Conservation (phyloP, 352 stramenopile genomes). For the Globisporangium middletonii region DNA sequence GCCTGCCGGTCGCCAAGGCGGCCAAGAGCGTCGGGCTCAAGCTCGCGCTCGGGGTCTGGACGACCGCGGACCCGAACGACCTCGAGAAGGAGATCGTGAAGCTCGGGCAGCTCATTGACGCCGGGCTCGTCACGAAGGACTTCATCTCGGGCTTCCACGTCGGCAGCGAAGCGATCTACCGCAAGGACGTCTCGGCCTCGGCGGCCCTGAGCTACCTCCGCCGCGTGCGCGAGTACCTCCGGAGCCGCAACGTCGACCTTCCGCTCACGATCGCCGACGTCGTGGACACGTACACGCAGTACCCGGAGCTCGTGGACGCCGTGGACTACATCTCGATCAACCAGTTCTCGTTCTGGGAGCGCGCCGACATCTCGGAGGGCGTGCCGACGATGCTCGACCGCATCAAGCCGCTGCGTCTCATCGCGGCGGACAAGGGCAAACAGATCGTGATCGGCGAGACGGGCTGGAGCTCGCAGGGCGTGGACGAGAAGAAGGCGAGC, state of each 20-base stretch:
- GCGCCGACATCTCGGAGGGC: slow-evolving; percentile 37
- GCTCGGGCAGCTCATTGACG: slow-evolving; percentile 33
- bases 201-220: slow-evolving; percentile 56
- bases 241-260: slow-evolving; percentile 29
- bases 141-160: slow-evolving; percentile 53
- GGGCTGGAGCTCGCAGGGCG: slow-evolving; percentile 53
- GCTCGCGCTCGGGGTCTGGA: slow-evolving; percentile 67
- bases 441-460: slow-evolving; percentile 60
- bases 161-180: slow-evolving; percentile 68
- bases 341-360: slow-evolving; percentile 79
- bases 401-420: slow-evolving; percentile 35
- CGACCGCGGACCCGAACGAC: slow-evolving; percentile 25
- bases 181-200: slow-evolving; percentile 36
- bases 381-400: slow-evolving; percentile 43
- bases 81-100: slow-evolving; percentile 42
- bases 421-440: slow-evolving; percentile 47
- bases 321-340: slow-evolving; percentile 72
- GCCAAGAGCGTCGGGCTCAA: slow-evolving; percentile 41
- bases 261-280: slow-evolving; percentile 67
- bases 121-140: slow-evolving; percentile 27
- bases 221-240: slow-evolving; percentile 46
- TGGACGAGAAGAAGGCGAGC: slow-evolving; percentile 15
- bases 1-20: slow-evolving; percentile 31
- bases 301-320: slow-evolving; percentile 46
- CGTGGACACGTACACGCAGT: slow-evolving; percentile 62